Conservation (phyloP, 208 protist genomes). For the Leishmania aethiopica region DNA sequence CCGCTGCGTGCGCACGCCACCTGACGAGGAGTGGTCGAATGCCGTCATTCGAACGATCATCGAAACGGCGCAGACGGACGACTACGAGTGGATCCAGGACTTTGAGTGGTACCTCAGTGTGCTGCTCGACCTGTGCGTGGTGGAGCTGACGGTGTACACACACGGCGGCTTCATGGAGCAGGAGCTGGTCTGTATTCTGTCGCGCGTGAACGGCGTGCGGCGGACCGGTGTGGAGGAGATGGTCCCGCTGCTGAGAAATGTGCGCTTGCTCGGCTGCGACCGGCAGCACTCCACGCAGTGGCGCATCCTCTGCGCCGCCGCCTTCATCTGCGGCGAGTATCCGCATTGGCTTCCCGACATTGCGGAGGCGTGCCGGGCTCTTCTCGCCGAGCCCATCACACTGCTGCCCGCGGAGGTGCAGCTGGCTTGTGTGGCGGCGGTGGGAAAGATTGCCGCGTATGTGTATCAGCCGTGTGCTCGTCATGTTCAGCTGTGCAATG, state of each 20-base stretch:
- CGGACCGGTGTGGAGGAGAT: constrained; percentile 72
- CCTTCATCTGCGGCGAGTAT: constrained; percentile 96
- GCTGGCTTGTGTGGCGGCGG: constrained; percentile 80
- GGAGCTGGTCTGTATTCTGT: constrained; percentile 94
- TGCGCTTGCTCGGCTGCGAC: constrained; percentile 50
- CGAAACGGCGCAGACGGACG: constrained; percentile 72
- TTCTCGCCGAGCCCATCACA: constrained; percentile 51
- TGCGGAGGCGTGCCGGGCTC: constrained; percentile 37
- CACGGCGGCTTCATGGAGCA: constrained; percentile 89
- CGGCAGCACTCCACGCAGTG: constrained; percentile 65
- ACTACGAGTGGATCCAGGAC: constrained; percentile 93
- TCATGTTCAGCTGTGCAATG: constrained; percentile 52
- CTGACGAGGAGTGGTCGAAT: constrained; percentile 93
- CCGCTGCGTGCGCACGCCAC: constrained; percentile 50
- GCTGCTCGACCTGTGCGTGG: constrained; percentile 89
- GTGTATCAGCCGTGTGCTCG: constrained; percentile 47
- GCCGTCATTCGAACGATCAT: constrained; percentile 91
- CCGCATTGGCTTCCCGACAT: constrained; percentile 76
- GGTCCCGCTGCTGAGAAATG: constrained; percentile 49
- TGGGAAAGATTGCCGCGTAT: constrained; percentile 91
- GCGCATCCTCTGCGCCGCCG: constrained; percentile 87
- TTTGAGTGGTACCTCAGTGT: constrained; percentile 98
- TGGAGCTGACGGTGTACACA: constrained; percentile 55
- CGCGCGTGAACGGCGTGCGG: constrained; percentile 93
- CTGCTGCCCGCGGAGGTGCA: constrained; percentile 86